These are phyloP conservation scores for Wickerhamomyces queroliae DNA, from an alignment of 805 yeast genomes.

Conservation along the genomic window DNA sequence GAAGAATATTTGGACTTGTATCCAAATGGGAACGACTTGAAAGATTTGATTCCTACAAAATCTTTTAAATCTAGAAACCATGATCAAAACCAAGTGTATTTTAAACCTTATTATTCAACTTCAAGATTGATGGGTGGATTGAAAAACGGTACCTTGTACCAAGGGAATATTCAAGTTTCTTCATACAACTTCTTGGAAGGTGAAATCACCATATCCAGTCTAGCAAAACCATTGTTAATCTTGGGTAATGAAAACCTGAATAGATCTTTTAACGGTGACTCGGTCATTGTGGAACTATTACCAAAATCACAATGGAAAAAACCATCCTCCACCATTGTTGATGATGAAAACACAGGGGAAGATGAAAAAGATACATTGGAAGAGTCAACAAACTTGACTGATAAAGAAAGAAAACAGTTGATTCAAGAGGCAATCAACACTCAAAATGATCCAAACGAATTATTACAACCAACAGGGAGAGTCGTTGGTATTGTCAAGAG, in stretches of 20 bases:
- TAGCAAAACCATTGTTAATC: slow-evolving; percentile 76
- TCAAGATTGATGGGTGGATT: slow-evolving; percentile 89
- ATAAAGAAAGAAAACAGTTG: slow-evolving; percentile 63
- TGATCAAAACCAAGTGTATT: slow-evolving; percentile 30
- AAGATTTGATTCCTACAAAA: slow-evolving; percentile 68
- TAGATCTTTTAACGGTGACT: slow-evolving; percentile 89
- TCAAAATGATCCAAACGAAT: slow-evolving; percentile 42
- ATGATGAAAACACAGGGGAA: slow-evolving; percentile 30
- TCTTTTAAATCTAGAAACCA: slow-evolving; percentile 21
- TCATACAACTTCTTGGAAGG: slow-evolving; percentile 90
- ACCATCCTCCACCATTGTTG: slow-evolving; percentile 75
- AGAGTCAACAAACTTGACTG: slow-evolving; percentile 44
- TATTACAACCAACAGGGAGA: slow-evolving; percentile 85
- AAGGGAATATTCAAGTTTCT: slow-evolving; percentile 76
- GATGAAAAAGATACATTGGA: slow-evolving; percentile 44
- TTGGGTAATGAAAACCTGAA: slow-evolving; percentile 82
- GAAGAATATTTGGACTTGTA: slow-evolving; percentile 65
- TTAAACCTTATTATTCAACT: slow-evolving; percentile 72
- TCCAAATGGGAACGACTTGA: slow-evolving; percentile 67
- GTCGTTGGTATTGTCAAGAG: slow-evolving; percentile 85
- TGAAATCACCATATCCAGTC: slow-evolving; percentile 60
- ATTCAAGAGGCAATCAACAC: slow-evolving; percentile 73
- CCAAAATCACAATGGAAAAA: slow-evolving; percentile 86
- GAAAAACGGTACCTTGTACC: slow-evolving; percentile 79
- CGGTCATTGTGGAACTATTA: slow-evolving; percentile 82